phyloP scores from a whole-genome alignment of 2,329 filamentous ascomycete species.

The Colletotrichum tropicale region DNA sequence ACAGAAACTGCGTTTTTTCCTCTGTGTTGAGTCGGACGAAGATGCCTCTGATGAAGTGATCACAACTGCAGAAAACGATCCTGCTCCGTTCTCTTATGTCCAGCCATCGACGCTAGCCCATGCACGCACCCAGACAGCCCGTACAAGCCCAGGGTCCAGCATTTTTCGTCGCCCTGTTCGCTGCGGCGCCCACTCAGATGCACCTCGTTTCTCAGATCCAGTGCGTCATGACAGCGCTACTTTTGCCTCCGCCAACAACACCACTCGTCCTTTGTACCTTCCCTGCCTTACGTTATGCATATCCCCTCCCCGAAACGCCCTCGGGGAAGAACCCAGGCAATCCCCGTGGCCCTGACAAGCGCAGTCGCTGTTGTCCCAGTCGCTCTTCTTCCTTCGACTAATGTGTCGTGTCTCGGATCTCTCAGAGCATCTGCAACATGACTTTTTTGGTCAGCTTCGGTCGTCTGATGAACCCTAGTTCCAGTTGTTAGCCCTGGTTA shows the following conservation, averaged over 20 bases:
- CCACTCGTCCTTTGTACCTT: background rate
- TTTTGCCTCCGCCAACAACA: background rate
- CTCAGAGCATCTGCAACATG: slow-evolving; percentile 2
- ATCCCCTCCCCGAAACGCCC: background rate
- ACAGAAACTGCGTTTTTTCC: slow-evolving; percentile 5
- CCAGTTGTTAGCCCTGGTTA: background rate
- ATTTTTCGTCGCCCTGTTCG: slow-evolving; percentile 10
- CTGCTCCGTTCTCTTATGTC: background rate
- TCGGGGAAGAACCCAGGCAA: background rate
- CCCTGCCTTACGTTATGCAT: background rate
- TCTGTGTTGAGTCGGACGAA: slow-evolving; percentile 5
- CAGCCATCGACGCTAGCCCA: slow-evolving; percentile 15
- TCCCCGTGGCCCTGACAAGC: background rate
- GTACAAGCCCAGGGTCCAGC: slow-evolving; percentile 12
- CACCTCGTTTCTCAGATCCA: slow-evolving; percentile 9
- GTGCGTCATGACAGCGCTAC: slow-evolving; percentile 16
- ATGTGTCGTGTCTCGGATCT: background rate
- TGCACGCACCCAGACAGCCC: slow-evolving; percentile 8
- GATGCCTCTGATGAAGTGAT: slow-evolving; percentile 3
- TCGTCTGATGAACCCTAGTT: background rate
- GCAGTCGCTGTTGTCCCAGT: background rate
- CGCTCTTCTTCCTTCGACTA: background rate
- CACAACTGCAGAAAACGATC: slow-evolving; percentile 6
- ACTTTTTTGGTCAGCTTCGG: background rate
- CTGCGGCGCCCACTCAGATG: slow-evolving; percentile 11